A percentile compares a stretch with the other conserved stretches of the same genome.
Conservation (phyloP, 2,329 filamentous ascomycete species). For the Fusarium sp. region DNA sequence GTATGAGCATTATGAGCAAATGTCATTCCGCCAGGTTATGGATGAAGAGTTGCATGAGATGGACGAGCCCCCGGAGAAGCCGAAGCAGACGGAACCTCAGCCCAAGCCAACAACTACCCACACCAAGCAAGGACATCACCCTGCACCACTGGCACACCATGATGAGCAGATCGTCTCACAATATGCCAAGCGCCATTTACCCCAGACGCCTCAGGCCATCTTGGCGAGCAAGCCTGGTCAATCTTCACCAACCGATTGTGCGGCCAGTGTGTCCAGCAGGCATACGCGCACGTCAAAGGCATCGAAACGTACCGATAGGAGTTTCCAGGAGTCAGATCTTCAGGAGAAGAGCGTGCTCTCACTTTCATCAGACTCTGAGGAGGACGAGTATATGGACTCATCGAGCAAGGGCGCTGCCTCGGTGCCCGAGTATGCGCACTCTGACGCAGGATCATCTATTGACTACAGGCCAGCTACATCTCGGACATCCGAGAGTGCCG, state of each 20-base stretch:
- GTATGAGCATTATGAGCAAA: slow-evolving; percentile 70
- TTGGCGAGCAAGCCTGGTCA: slow-evolving; percentile 40
- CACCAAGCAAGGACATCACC: slow-evolving; percentile 24
- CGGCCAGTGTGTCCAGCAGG: slow-evolving; percentile 65
- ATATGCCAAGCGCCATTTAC: slow-evolving; percentile 40
- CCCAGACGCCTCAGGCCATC: slow-evolving; percentile 37
- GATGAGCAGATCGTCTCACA: slow-evolving; percentile 42
- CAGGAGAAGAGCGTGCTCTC: slow-evolving; percentile 67
- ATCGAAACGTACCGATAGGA: slow-evolving; percentile 60
- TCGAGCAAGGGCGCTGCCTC: slow-evolving; percentile 42
- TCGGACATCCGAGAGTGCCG: slow-evolving; percentile 41
- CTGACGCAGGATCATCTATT: slow-evolving; percentile 38
- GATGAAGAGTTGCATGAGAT: slow-evolving; percentile 35
- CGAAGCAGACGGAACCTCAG: slow-evolving; percentile 20
- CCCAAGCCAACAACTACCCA: slow-evolving; percentile 15
- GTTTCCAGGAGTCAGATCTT: slow-evolving; percentile 63
- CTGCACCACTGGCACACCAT: slow-evolving; percentile 26
- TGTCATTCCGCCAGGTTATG: slow-evolving; percentile 60
- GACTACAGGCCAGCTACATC: slow-evolving; percentile 38
- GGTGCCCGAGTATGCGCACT: slow-evolving; percentile 40
- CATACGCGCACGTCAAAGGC: slow-evolving; percentile 67
- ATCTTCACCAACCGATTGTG: slow-evolving; percentile 54
- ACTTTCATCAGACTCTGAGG: slow-evolving; percentile 69
- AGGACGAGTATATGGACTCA: slow-evolving; percentile 52
- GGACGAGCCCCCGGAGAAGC: slow-evolving; percentile 32